Conservation (phyloP, 129 eudicot genomes). For the Rutidosis leptorrhynchoides region DNA sequence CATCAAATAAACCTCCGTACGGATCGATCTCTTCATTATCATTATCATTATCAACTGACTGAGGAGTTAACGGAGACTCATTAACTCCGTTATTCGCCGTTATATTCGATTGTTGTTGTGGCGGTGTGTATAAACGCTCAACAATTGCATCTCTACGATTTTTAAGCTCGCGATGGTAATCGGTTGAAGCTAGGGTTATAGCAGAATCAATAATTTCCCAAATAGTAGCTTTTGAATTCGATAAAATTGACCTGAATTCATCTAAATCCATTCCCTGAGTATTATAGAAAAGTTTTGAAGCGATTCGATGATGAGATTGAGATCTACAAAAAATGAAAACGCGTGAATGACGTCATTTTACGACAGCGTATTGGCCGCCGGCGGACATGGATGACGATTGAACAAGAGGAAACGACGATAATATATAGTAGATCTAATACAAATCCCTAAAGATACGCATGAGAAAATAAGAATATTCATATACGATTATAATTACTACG, state of each 20-base stretch:
- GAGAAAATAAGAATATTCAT: slow-evolving; percentile 3
- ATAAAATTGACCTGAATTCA: slow-evolving; percentile 48
- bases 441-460: slow-evolving; percentile 17
- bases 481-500: too few species aligned
- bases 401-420: not conserved
- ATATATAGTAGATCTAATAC: not conserved
- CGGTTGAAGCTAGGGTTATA: slow-evolving; percentile 51
- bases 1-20: slow-evolving; percentile 65
- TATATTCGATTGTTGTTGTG: not conserved
- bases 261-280: slow-evolving; percentile 50
- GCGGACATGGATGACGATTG: slow-evolving; percentile 6
- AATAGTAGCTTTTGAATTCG: slow-evolving; percentile 43
- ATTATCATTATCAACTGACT: slow-evolving; percentile 26
- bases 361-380: slow-evolving; percentile 12
- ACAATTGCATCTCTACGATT: slow-evolving; percentile 54
- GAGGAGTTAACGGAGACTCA: slow-evolving; percentile 42
- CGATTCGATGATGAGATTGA: slow-evolving; percentile 1
- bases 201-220: slow-evolving; percentile 61
- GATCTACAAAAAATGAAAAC: slow-evolving; percentile 8
- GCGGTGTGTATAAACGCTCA: slow-evolving; percentile 39
- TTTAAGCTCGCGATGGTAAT: slow-evolving; percentile 48
- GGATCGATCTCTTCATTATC: slow-evolving; percentile 36
- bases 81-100: slow-evolving; percentile 20
- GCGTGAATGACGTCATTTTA: slow-evolving; percentile 8
- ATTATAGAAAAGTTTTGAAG: not conserved